Evolutionary conservation across 495 filamentous ascomycete genomes (phyloP).

Genomic region (Mytilinidion resinicola): DNA sequence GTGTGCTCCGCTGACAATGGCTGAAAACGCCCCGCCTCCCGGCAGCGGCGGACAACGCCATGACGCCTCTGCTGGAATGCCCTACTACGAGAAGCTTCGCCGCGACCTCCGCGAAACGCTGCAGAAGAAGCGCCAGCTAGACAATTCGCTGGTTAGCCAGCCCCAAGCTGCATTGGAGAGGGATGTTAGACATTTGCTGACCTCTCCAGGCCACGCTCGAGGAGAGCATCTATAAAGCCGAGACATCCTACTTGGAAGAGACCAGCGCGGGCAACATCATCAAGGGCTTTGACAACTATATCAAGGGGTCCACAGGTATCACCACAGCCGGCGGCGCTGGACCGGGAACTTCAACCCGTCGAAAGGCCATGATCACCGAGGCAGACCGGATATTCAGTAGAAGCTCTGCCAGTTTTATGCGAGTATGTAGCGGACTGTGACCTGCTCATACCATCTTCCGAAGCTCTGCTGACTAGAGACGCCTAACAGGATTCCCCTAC

Average conservation of each 20-base stretch:
- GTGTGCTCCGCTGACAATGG: slow-evolving; percentile 7
- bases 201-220: slow-evolving; percentile 54
- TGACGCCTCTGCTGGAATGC: slow-evolving; percentile 40
- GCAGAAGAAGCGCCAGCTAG: slow-evolving; percentile 59
- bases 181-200: background rate
- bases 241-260: slow-evolving; percentile 84
- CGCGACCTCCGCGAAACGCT: slow-evolving; percentile 62
- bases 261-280: slow-evolving; percentile 90
- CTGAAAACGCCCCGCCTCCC: slow-evolving; percentile 39
- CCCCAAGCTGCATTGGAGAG: background rate
- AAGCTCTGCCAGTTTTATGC: slow-evolving; percentile 34
- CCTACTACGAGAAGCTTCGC: slow-evolving; percentile 68
- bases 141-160: slow-evolving; percentile 55
- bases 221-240: slow-evolving; percentile 76
- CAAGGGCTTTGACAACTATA: slow-evolving; percentile 93
- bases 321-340: slow-evolving; percentile 17
- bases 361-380: slow-evolving; percentile 36
- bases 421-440: slow-evolving; percentile 18
- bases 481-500: slow-evolving; percentile 23
- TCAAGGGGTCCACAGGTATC: slow-evolving; percentile 62
- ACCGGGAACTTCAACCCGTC: slow-evolving; percentile 27
- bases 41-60: slow-evolving; percentile 4
- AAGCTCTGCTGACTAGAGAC: slow-evolving; percentile 7
- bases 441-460: background rate
- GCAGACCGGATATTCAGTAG: slow-evolving; percentile 40